A percentile compares a stretch with the other conserved stretches of the same genome.
phyloP scores from a whole-genome alignment of 305 asterid species.

The Caryopteris hybrid region DNA sequence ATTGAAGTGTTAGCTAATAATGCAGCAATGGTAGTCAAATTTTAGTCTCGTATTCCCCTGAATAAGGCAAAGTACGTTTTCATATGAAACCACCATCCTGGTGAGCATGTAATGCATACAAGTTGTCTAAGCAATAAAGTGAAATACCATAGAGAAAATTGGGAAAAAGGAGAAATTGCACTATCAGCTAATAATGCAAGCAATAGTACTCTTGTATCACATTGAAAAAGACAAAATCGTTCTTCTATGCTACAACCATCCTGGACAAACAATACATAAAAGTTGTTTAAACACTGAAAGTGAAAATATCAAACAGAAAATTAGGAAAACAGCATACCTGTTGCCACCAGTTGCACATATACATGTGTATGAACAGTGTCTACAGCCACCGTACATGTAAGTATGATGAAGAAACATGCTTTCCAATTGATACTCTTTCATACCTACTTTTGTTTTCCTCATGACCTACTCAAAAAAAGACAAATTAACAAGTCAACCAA shows the following conservation, averaged over 20 bases:
- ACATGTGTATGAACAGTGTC: slow-evolving; percentile 96
- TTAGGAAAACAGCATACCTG: slow-evolving; percentile 41
- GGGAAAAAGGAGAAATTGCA: slow-evolving; percentile 15
- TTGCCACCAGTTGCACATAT: slow-evolving; percentile 91
- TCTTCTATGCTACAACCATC: background rate
- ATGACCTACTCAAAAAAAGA: slow-evolving; percentile 57
- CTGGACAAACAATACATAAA: background rate
- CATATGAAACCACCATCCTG: background rate
- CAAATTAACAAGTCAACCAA: slow-evolving; percentile 18
- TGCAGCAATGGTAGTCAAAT: slow-evolving; percentile 21
- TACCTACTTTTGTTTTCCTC: slow-evolving; percentile 71
- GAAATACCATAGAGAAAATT: background rate
- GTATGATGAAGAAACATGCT: slow-evolving; percentile 97
- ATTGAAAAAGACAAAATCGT: background rate
- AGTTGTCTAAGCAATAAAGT: background rate
- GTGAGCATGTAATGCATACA: background rate
- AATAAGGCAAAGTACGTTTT: background rate
- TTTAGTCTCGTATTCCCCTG: slow-evolving; percentile 2
- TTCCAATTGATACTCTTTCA: slow-evolving; percentile 93
- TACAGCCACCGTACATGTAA: slow-evolving; percentile 95
- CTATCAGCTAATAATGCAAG: slow-evolving; percentile 20
- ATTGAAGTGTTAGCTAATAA: slow-evolving; percentile 19
- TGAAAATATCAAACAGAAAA: slow-evolving; percentile 2
- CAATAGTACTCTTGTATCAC: slow-evolving; percentile 11
- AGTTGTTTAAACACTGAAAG: background rate